A percentile compares a stretch with the other conserved stretches of the same genome.
phyloP scores from a whole-genome alignment of 345 rosid genomes.

The Salix koriyanagi region DNA sequence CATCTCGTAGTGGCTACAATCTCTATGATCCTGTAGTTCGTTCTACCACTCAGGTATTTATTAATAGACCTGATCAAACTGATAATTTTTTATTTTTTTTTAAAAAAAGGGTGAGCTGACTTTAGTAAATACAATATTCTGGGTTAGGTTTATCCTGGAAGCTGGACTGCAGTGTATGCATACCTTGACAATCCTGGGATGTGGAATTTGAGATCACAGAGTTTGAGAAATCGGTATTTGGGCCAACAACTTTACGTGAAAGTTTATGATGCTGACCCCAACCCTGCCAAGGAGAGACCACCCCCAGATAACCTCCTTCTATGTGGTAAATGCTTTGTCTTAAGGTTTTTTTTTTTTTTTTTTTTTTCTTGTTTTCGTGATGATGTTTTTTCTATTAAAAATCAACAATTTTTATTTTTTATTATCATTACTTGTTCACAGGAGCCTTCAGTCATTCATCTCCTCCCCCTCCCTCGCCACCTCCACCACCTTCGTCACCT shows the following conservation, averaged over 20 bases:
- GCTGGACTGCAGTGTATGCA: conserved; percentile 61
- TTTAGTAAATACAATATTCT: too few species aligned
- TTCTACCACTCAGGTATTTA: conserved; percentile 54
- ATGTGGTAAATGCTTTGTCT: conserved; percentile 41
- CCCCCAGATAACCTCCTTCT: conserved; percentile 56
- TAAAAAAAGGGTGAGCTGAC: too few species aligned
- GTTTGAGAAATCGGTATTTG: conserved; percentile 58
- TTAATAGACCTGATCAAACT: too few species aligned
- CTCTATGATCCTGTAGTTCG: conserved; percentile 57
- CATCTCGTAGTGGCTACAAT: conserved; percentile 43
- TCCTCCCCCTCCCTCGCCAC: not conserved
- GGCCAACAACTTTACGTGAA: conserved; percentile 71
- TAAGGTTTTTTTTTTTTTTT: too few species aligned
- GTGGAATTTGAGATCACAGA: conserved; percentile 92
- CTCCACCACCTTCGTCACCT: conserved; percentile 10
- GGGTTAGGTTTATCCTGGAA: conserved; percentile 56
- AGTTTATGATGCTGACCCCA: conserved; percentile 58
- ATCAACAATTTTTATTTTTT: too few species aligned
- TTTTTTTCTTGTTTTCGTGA: not conserved
- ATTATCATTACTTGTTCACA: not conserved
- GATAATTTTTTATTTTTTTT: too few species aligned
- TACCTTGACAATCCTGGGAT: conserved; percentile 84
- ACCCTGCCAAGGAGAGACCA: conserved; percentile 56
- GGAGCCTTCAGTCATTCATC: conserved; percentile 28
- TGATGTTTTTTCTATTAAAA: not conserved